A percentile compares a stretch with the other conserved stretches of the same genome.
Evolutionary conservation across 108 stramenopile species (phyloP).

Genomic region (Cyclostephanos tholiformis): DNA sequence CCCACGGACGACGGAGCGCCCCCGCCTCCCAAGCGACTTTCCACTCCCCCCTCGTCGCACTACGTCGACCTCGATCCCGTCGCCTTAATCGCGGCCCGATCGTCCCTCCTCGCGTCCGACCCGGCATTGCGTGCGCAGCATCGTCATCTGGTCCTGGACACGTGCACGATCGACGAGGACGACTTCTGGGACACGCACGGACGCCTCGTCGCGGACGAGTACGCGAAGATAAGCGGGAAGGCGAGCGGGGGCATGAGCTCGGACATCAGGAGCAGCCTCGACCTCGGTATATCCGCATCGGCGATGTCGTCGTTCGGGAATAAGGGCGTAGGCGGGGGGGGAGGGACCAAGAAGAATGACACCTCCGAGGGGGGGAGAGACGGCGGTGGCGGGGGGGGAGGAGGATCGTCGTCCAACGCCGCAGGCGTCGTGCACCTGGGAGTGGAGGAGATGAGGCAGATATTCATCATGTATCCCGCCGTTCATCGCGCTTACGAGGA

Average conservation of each 20-base stretch:
- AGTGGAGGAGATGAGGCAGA: slow-evolving; percentile 89
- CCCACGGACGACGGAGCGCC: slow-evolving; percentile 32
- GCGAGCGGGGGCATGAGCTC: slow-evolving; percentile 57
- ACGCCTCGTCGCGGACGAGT: slow-evolving; percentile 74
- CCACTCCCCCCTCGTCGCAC: slow-evolving; percentile 43
- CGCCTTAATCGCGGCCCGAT: slow-evolving; percentile 75
- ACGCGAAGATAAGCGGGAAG: slow-evolving; percentile 76
- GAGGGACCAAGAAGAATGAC: slow-evolving; percentile 32
- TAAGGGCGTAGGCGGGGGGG: slow-evolving; percentile 3
- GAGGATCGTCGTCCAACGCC: slow-evolving; percentile 4
- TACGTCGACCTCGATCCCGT: slow-evolving; percentile 72
- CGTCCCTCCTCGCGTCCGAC: slow-evolving; percentile 80
- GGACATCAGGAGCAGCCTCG: slow-evolving; percentile 71
- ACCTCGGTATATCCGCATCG: slow-evolving; percentile 34
- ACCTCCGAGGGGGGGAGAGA: slow-evolving; percentile 49
- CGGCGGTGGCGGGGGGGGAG: background rate
- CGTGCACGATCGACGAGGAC: slow-evolving; percentile 71
- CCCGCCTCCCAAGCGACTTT: slow-evolving; percentile 14
- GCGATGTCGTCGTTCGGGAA: background rate
- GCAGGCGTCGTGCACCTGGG: slow-evolving; percentile 44
- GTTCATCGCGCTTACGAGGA: slow-evolving; percentile 92
- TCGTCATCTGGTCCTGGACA: slow-evolving; percentile 72
- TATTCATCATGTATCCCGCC: slow-evolving; percentile 88
- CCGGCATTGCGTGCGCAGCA: slow-evolving; percentile 83
- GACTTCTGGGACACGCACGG: slow-evolving; percentile 87